Evolutionary conservation across 306 rosid genomes (phyloP), one percentile per base, ranked within the genome.

Genomic region (Vachellia pachyceras): DNA sequence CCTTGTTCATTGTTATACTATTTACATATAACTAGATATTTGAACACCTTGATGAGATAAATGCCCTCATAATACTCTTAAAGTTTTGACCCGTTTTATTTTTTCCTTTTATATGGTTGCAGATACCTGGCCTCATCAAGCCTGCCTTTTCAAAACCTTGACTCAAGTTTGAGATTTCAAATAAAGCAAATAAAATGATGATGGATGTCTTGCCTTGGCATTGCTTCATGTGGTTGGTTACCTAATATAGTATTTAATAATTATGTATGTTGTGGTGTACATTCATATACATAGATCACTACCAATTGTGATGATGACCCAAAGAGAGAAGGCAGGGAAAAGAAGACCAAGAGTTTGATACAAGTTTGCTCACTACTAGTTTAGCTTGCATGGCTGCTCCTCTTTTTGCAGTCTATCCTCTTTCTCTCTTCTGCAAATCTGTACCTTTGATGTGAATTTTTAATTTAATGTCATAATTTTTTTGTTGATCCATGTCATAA

Each of bases 61-160:
- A 23, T 25, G 4, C 3, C 18, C 18, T 10, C 39, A 25, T 29
- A 12, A 29, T 25, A 61, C 18, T 10, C 7, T 4, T 57, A 1
- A 23, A 4, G 36, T 14, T 58, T 23, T 10, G 17, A 58, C 66
- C 66, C n/a, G n/a, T 58, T 22, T 23, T 25, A 23, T 10, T 3
- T 10, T 58, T 23, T 58, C 54, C 5, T 10, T 54, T 58, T 25
- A 25, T 58, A 23, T 23, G 36, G 78, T 71, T 86, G 89, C 94
- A 92, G 97, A 92, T 90, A 82, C 94, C 91, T 33, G 97, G 92
- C 55, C 92, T 90, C 55, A 86, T 29, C 73, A 87, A 77, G 82
- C 88, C 86, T 8, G 85, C 81, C 45, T 88, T 86, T 75, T 78
- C 93, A 10, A 82, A 87, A 66, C 73, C 93, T 36, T 89, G 90